phyloP scores from a whole-genome alignment of 2,329 filamentous ascomycete species.

The Didymella pomorum region DNA sequence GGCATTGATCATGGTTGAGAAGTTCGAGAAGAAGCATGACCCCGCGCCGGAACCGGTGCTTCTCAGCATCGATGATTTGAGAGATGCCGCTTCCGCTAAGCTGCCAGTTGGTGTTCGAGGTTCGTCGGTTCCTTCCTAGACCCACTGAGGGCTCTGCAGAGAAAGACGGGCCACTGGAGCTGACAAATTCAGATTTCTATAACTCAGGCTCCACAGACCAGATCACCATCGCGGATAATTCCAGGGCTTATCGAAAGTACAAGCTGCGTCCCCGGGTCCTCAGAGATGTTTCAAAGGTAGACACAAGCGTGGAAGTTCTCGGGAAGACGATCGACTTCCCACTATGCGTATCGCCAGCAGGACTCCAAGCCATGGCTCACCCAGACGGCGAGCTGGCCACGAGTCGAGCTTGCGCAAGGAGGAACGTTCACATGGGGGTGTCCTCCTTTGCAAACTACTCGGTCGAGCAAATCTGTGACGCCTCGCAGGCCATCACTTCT shows the following conservation, averaged over 20 bases:
- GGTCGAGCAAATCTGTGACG: neutral
- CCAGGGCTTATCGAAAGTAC: slow-evolving; percentile 3
- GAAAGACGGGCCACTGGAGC: neutral
- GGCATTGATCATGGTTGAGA: slow-evolving; percentile 4
- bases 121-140: neutral
- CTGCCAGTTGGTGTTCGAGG: slow-evolving; percentile 23
- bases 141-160: neutral
- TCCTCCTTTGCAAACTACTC: slow-evolving; percentile 7
- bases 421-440: slow-evolving; percentile 9
- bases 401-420: slow-evolving; percentile 2
- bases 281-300: slow-evolving; percentile 11
- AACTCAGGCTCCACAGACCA: slow-evolving; percentile 66
- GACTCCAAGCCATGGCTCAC: slow-evolving; percentile 7
- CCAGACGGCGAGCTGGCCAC: slow-evolving; percentile 7
- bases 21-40: neutral
- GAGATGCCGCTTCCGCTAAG: slow-evolving; percentile 27
- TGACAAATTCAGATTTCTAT: slow-evolving; percentile 58
- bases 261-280: slow-evolving; percentile 9
- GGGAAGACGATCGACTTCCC: slow-evolving; percentile 7
- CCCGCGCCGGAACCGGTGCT: slow-evolving; percentile 17
- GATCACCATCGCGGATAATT: slow-evolving; percentile 2
- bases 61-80: slow-evolving; percentile 52
- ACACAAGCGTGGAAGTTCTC: neutral
- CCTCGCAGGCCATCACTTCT: neutral
- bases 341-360: slow-evolving; percentile 6